Percentiles rank a stretch among this genome's conserved stretches.
These are phyloP conservation scores for Phycomyces nitens DNA, from an alignment of 192 early-diverging fungal genomes.

Conservation along the genomic window DNA sequence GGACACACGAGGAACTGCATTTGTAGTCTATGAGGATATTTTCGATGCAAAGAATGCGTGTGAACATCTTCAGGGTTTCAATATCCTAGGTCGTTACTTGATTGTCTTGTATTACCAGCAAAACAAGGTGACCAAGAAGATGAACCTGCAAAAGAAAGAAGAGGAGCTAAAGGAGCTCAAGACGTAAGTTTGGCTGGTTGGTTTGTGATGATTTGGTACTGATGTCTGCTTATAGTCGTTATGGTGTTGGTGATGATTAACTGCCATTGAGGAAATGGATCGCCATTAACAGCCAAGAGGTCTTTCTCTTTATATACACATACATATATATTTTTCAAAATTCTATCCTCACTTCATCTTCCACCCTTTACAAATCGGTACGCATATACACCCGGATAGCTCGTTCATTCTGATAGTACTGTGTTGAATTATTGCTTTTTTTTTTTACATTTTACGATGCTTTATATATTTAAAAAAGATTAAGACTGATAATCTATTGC, in stretches of 20 bases:
- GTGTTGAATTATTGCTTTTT: too few relatives aligned
- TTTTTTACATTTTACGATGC: too few relatives aligned
- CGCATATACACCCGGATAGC: too few relatives aligned
- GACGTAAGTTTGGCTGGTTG: conserved; percentile 46
- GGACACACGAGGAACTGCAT: conserved; percentile 93
- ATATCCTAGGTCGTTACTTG: conserved; percentile 92
- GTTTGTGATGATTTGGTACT: background rate
- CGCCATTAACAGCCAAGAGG: background rate
- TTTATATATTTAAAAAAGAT: too few relatives aligned
- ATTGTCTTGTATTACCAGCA: conserved; percentile 91
- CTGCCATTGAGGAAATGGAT: background rate
- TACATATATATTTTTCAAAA: too few relatives aligned
- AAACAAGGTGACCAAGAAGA: conserved; percentile 74
- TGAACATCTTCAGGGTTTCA: conserved; percentile 94
- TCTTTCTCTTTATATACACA: background rate
- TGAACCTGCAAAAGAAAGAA: conserved; percentile 76
- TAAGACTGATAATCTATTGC: too few relatives aligned
- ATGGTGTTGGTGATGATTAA: conserved; percentile 25
- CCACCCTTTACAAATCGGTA: too few relatives aligned
- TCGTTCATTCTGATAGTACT: too few relatives aligned
- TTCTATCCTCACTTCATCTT: too few relatives aligned
- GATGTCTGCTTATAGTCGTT: conserved; percentile 9
- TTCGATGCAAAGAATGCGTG: conserved; percentile 97
- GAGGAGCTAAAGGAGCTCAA: conserved; percentile 69
- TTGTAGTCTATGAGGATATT: conserved; percentile 97